phyloP scores from a whole-genome alignment of 768 basidiomycete genomes.

The Panellus pusillus region DNA sequence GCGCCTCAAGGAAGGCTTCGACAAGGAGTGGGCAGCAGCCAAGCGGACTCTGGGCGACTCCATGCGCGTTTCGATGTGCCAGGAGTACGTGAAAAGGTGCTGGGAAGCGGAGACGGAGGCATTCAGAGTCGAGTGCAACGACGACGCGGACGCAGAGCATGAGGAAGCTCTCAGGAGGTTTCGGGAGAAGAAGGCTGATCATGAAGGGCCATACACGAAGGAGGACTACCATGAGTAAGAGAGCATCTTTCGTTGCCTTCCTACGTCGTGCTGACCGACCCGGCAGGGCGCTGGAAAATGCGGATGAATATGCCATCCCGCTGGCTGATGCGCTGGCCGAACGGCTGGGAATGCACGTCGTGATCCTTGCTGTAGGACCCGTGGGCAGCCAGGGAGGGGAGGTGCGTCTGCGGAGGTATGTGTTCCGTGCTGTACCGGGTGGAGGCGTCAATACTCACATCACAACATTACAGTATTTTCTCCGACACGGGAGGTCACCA shows the following conservation, averaged over 20 bases:
- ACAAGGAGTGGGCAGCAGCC: background rate
- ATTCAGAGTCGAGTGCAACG: too few species aligned
- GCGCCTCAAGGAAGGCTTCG: slow-evolving; percentile 5
- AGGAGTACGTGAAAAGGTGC: background rate
- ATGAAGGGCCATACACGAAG: background rate
- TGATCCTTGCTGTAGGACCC: background rate
- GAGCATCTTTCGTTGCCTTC: background rate
- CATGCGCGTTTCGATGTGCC: background rate
- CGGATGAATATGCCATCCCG: background rate
- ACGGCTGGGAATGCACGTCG: background rate
- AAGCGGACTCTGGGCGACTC: background rate
- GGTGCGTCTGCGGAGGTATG: background rate
- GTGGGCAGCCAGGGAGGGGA: background rate
- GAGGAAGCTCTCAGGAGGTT: background rate
- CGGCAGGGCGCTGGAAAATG: background rate
- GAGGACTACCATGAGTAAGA: slow-evolving; percentile 12
- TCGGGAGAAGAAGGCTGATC: background rate
- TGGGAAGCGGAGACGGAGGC: slow-evolving; percentile 3
- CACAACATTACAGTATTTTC: background rate
- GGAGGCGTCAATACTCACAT: too few species aligned
- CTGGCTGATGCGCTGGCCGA: background rate
- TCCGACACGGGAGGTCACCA: background rate
- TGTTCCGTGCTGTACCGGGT: background rate
- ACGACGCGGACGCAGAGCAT: background rate
- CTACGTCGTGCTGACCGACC: too few species aligned